Evolutionary conservation across 805 yeast species (phyloP).

Genomic region (Candida adriatica): DNA sequence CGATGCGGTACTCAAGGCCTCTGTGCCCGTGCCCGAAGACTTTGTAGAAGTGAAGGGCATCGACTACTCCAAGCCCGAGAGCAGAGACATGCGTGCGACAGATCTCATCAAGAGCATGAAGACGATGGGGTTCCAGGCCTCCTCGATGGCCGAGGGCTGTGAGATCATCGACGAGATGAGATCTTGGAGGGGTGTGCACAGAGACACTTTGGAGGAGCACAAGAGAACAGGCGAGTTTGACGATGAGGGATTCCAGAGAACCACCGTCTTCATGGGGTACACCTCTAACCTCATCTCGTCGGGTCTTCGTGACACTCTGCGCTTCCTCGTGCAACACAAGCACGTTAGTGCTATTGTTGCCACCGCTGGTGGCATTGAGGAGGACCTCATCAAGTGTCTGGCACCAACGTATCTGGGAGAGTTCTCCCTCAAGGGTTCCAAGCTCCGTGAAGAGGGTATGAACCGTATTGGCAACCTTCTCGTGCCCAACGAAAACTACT

Average conservation of each 20-base stretch:
- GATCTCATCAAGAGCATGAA: slow-evolving; percentile 79
- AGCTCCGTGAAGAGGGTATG: slow-evolving; percentile 89
- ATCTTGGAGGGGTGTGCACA: slow-evolving; percentile 82
- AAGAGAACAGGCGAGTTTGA: slow-evolving; percentile 70
- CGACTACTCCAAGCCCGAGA: slow-evolving; percentile 76
- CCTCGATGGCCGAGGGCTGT: slow-evolving; percentile 79
- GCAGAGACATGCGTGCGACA: slow-evolving; percentile 70
- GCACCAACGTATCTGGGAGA: slow-evolving; percentile 97
- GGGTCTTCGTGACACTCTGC: slow-evolving; percentile 86
- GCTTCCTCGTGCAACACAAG: slow-evolving; percentile 87
- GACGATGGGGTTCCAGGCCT: slow-evolving; percentile 96
- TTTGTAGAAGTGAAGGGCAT: slow-evolving; percentile 80
- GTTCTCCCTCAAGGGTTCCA: slow-evolving; percentile 71
- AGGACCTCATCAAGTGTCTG: slow-evolving; percentile 90
- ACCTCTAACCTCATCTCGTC: slow-evolving; percentile 94
- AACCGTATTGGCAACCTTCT: slow-evolving; percentile 95
- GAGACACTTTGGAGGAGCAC: slow-evolving; percentile 60
- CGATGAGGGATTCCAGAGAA: slow-evolving; percentile 68
- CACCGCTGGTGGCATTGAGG: slow-evolving; percentile 98
- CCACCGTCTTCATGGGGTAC: slow-evolving; percentile 92
- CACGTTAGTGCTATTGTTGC: slow-evolving; percentile 93
- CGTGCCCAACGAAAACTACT: slow-evolving; percentile 97
- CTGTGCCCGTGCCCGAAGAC: slow-evolving; percentile 78
- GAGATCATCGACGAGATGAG: slow-evolving; percentile 92
- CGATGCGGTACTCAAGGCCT: slow-evolving; percentile 85